Conservation (phyloP, 805 yeast species). For the Yarrowia osloensis region DNA sequence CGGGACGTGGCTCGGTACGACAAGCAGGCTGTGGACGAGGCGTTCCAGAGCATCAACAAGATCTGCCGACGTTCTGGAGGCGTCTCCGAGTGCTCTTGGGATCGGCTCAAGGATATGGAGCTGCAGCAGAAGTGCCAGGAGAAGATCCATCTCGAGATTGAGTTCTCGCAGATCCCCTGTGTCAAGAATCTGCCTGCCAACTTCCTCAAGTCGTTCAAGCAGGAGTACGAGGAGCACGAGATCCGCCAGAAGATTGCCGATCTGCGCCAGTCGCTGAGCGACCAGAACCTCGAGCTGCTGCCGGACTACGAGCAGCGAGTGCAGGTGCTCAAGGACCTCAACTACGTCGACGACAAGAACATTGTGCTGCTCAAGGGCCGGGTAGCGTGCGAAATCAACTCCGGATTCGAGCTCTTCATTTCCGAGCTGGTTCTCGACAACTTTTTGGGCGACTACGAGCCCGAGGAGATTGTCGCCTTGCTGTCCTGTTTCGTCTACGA, state of each 20-base stretch:
- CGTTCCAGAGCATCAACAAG: conserved; percentile 20
- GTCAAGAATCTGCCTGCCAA: conserved; percentile 46
- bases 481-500: conserved; percentile 91
- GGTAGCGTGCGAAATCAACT: conserved; percentile 76
- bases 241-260: conserved; percentile 56
- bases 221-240: conserved; percentile 50
- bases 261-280: conserved; percentile 67
- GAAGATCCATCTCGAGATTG: neutral
- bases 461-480: conserved; percentile 95
- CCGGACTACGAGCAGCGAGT: conserved; percentile 94
- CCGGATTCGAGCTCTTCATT: conserved; percentile 86
- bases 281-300: conserved; percentile 82
- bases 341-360: conserved; percentile 71
- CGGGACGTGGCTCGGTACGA: conserved; percentile 20
- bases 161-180: conserved; percentile 7
- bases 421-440: conserved; percentile 91
- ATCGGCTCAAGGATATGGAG: conserved; percentile 41
- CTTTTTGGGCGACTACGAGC: conserved; percentile 87
- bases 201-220: conserved; percentile 43
- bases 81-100: conserved; percentile 8
- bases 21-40: conserved; percentile 10
- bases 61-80: neutral
- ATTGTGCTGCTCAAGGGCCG: conserved; percentile 84
- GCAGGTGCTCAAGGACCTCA: conserved; percentile 70
- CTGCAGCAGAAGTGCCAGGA: conserved; percentile 44